These are phyloP conservation scores for Xylariaceae sp. DNA, from an alignment of 2,329 filamentous ascomycete species.

Conservation along the genomic window DNA sequence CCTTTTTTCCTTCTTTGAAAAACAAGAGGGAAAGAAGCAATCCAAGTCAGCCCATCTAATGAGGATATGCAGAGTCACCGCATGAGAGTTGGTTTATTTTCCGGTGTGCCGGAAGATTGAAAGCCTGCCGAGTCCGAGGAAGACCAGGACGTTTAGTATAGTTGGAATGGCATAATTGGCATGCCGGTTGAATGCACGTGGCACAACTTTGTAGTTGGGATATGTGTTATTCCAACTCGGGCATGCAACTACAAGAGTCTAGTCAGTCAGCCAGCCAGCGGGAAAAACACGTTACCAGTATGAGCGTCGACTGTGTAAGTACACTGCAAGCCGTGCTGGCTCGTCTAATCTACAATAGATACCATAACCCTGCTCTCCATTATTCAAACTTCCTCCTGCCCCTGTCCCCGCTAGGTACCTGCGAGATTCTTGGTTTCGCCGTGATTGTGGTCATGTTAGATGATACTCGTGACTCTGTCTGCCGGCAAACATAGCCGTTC, in stretches of 20 bases:
- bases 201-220: conserved; percentile 7
- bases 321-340: background rate
- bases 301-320: conserved; percentile 1
- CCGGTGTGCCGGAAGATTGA: conserved; percentile 59
- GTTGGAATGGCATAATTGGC: conserved; percentile 19
- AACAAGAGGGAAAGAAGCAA: too few relatives aligned
- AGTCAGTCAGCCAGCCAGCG: conserved; percentile 14
- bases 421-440: background rate
- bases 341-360: conserved; percentile 1
- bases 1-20: too few relatives aligned
- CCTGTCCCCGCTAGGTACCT: background rate
- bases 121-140: background rate
- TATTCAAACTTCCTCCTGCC: background rate
- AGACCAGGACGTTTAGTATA: conserved; percentile 13
- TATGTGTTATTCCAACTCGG: conserved; percentile 2
- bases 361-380: background rate
- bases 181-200: conserved; percentile 12
- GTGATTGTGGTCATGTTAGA: background rate
- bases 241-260: conserved; percentile 20
- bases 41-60: conserved; percentile 26
- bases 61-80: conserved; percentile 60
- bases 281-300: conserved; percentile 19
- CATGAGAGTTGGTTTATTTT: conserved; percentile 71
- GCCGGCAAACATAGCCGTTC: too few relatives aligned
- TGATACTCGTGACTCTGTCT: background rate